Evolutionary conservation across 176 grass and related monocot genomes (phyloP).

Genomic region (Eleusine coracana): DNA sequence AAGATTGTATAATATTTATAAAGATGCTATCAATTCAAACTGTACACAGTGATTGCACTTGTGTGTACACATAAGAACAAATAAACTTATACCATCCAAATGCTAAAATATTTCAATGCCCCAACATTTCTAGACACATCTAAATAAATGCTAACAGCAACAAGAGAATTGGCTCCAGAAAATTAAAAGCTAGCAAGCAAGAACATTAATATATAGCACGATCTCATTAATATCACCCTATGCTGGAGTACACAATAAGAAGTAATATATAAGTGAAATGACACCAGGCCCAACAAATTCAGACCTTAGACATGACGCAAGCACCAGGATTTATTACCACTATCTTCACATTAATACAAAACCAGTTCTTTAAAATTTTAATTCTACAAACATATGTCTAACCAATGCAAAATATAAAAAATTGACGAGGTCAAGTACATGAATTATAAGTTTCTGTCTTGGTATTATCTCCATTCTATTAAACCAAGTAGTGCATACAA

Average conservation of each 20-base stretch:
- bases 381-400: not conserved
- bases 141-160: not conserved
- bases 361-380: not conserved
- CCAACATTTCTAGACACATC: not conserved
- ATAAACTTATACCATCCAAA: not conserved
- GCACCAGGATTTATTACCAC: conserved; percentile 1
- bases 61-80: not conserved
- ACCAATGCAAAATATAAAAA: not conserved
- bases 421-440: not conserved
- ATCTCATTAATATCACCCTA: not conserved
- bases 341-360: not conserved
- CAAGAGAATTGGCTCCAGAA: not conserved
- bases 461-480: no score
- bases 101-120: not conserved
- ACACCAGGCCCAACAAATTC: not conserved
- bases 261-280: not conserved
- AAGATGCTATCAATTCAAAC: not conserved
- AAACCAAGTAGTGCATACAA: not conserved
- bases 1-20: not conserved
- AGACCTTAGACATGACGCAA: not conserved
- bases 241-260: not conserved
- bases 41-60: not conserved
- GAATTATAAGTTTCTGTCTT: not conserved
- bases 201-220: not conserved
- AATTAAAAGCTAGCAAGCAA: conserved; percentile 13